Conservation (phyloP, 495 filamentous ascomycete species). For the Lophium mytilinum region DNA sequence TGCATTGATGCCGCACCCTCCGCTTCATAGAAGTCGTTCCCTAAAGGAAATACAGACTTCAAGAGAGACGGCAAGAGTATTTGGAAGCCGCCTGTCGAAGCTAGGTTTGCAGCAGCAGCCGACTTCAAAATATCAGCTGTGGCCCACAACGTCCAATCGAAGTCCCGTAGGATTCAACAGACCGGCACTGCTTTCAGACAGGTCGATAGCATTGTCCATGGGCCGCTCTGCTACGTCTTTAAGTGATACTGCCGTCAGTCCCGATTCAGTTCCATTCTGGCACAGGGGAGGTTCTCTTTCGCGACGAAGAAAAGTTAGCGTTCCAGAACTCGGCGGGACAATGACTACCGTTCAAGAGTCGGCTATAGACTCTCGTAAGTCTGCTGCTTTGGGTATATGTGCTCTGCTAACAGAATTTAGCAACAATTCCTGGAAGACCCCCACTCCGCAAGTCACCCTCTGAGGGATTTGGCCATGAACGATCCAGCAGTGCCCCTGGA, state of each 20-base stretch:
- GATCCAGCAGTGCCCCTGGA: slow-evolving; percentile 56
- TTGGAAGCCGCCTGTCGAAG: slow-evolving; percentile 15
- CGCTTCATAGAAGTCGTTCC: slow-evolving; percentile 20
- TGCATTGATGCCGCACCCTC: slow-evolving; percentile 16
- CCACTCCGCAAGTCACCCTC: slow-evolving; percentile 38
- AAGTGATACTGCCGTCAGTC: slow-evolving; percentile 25
- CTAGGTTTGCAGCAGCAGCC: slow-evolving; percentile 15
- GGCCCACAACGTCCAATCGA: slow-evolving; percentile 15
- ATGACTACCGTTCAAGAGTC: slow-evolving; percentile 63
- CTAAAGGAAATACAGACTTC: slow-evolving; percentile 20
- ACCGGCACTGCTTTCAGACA: slow-evolving; percentile 18
- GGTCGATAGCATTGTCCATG: slow-evolving; percentile 25
- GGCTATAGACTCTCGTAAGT: slow-evolving; percentile 68
- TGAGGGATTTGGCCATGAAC: slow-evolving; percentile 40
- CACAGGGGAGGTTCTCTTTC: slow-evolving; percentile 27
- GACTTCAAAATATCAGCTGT: slow-evolving; percentile 23
- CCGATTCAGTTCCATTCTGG: slow-evolving; percentile 17
- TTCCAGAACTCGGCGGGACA: slow-evolving; percentile 55
- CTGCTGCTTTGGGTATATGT: not conserved
- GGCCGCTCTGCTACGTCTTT: slow-evolving; percentile 28
- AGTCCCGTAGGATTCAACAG: slow-evolving; percentile 13
- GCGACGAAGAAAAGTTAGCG: slow-evolving; percentile 53
- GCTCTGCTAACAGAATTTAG: slow-evolving; percentile 38
- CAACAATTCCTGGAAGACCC: slow-evolving; percentile 64
- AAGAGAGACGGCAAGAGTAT: slow-evolving; percentile 2